phyloP scores from a whole-genome alignment of 805 yeast genomes.

The Komagataella mondaviorum region DNA sequence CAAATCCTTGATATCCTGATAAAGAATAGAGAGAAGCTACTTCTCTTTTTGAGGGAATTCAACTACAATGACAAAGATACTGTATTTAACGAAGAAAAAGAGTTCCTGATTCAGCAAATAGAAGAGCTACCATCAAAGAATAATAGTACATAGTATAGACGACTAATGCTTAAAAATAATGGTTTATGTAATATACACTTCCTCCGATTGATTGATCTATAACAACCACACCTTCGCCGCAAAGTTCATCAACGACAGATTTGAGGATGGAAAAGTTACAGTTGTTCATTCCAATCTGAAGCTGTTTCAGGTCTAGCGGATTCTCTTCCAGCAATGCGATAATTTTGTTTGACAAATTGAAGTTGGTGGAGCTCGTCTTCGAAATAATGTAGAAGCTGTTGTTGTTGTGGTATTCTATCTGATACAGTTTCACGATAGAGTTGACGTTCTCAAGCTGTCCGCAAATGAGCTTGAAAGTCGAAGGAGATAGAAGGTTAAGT shows the following conservation, averaged over 20 bases:
- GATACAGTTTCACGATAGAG: neutral
- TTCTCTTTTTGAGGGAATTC: slow-evolving; percentile 56
- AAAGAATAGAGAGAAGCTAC: slow-evolving; percentile 69
- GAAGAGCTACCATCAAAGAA: slow-evolving; percentile 38
- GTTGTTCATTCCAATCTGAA: slow-evolving; percentile 4
- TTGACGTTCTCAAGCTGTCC: slow-evolving; percentile 12
- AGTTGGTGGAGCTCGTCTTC: slow-evolving; percentile 8
- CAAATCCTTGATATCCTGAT: slow-evolving; percentile 68
- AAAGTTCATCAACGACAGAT: slow-evolving; percentile 11
- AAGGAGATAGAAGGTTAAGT: slow-evolving; percentile 54
- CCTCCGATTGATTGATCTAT: slow-evolving; percentile 17
- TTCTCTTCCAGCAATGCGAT: neutral
- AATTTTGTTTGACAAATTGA: neutral
- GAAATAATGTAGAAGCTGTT: slow-evolving; percentile 13
- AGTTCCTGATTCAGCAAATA: slow-evolving; percentile 65
- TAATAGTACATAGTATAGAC: slow-evolving; percentile 1
- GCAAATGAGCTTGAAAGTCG: slow-evolving; percentile 32
- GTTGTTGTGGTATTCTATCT: neutral
- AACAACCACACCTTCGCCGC: slow-evolving; percentile 11
- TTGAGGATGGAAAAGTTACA: slow-evolving; percentile 16
- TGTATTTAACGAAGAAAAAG: slow-evolving; percentile 64
- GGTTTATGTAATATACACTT: slow-evolving; percentile 15
- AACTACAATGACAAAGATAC: slow-evolving; percentile 47
- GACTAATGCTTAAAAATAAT: slow-evolving; percentile 6
- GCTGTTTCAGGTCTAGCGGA: neutral